Evolutionary conservation across 2,329 filamentous ascomycete genomes (phyloP).

Genomic region (Aspergillaceae sp.): DNA sequence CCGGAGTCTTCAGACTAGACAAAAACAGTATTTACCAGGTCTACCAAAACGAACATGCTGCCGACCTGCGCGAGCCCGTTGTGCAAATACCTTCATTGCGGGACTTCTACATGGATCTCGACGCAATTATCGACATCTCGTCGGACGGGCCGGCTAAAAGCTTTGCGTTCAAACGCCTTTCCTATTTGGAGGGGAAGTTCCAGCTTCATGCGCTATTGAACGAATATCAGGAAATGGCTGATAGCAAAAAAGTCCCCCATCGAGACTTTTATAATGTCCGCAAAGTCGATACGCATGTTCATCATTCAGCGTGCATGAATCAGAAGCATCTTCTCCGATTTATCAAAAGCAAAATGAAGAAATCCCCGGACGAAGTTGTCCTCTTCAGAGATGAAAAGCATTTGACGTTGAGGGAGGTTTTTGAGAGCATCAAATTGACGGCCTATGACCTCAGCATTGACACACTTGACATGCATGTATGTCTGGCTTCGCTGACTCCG

Average conservation of each 20-base stretch:
- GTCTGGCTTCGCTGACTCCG: constrained; percentile 25
- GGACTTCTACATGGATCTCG: constrained; percentile 93
- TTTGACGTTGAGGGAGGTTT: constrained; percentile 84
- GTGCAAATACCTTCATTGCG: constrained; percentile 82
- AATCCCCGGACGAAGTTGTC: constrained; percentile 87
- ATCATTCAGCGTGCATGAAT: constrained; percentile 99
- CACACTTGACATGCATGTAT: constrained; percentile 94
- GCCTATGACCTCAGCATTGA: constrained; percentile 98
- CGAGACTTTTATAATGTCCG: constrained; percentile 98
- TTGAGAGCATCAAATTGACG: constrained; percentile 93
- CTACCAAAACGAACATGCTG: constrained; percentile 60
- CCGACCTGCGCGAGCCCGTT: constrained; percentile 58
- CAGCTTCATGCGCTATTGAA: constrained; percentile 89
- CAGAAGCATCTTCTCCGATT: constrained; percentile 97
- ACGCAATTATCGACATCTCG: constrained; percentile 76
- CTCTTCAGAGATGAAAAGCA: constrained; percentile 87
- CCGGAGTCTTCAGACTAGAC: constrained; percentile 71
- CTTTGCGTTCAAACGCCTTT: constrained; percentile 87
- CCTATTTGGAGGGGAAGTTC: constrained; percentile 95
- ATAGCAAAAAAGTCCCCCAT: constrained; percentile 95
- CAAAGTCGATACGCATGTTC: constrained; percentile 97
- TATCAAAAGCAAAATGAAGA: constrained; percentile 99
- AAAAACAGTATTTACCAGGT: constrained; percentile 85
- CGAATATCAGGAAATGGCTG: constrained; percentile 94
- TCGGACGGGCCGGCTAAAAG: constrained; percentile 95